phyloP scores from a whole-genome alignment of 441 rosid species.

The Syzygium malaccense region DNA sequence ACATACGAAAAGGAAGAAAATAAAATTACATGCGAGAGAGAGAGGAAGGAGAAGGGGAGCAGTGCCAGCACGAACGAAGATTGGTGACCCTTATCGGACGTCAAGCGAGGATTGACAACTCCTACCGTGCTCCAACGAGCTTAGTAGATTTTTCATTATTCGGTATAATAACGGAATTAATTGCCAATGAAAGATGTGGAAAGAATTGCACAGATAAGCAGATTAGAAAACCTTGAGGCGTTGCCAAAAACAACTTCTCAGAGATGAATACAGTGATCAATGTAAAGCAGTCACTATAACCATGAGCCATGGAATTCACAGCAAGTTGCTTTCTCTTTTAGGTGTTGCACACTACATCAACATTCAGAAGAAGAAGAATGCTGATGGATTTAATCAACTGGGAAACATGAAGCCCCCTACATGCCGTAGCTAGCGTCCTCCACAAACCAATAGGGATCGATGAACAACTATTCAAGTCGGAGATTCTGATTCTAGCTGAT shows the following conservation, averaged over 20 bases:
- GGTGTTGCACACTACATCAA: neutral
- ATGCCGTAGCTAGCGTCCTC: neutral
- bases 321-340: neutral
- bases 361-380: neutral
- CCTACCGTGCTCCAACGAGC: neutral
- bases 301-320: neutral
- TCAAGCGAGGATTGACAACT: neutral
- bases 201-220: neutral
- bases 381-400: neutral
- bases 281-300: neutral
- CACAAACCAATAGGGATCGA: neutral
- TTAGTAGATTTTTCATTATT: neutral
- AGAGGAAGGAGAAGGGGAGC: neutral
- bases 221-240: too few relatives aligned
- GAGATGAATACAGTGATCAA: neutral
- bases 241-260: neutral
- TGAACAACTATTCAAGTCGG: neutral
- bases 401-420: neutral
- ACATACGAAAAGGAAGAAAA: accelerated
- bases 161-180: too few relatives aligned
- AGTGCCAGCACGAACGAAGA: neutral
- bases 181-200: neutral
- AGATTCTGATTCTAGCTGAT: neutral
- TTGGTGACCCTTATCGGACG: neutral
- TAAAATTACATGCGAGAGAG: neutral